phyloP scores from a whole-genome alignment of 768 basidiomycete genomes.

The Brasilioporus rufonigricans region DNA sequence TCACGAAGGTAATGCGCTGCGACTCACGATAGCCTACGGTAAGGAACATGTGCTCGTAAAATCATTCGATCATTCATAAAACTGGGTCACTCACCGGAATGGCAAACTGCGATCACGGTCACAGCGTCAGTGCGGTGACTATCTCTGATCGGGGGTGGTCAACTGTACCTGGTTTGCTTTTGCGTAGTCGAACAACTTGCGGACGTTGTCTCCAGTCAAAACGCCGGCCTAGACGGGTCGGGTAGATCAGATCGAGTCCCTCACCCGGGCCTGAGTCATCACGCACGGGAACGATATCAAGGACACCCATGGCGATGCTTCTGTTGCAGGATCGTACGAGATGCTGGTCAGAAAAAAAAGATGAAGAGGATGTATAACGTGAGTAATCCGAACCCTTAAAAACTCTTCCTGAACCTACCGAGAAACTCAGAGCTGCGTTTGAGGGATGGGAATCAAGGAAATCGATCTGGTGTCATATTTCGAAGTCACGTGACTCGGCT shows the following conservation, averaged over 20 bases:
- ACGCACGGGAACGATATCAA: slow-evolving; percentile 82
- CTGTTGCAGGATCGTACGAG: slow-evolving; percentile 7
- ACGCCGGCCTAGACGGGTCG: slow-evolving; percentile 71
- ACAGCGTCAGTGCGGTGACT: slow-evolving; percentile 1
- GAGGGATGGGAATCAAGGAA: background rate
- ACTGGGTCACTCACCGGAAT: slow-evolving; percentile 63
- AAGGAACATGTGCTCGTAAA: background rate
- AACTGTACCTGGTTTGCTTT: slow-evolving; percentile 73
- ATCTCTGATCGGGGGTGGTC: background rate
- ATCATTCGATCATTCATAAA: background rate
- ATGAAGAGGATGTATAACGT: background rate
- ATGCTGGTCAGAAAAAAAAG: slow-evolving; percentile 6
- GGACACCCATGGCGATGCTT: slow-evolving; percentile 60
- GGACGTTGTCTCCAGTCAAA: slow-evolving; percentile 90
- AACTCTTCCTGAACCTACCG: slow-evolving; percentile 10
- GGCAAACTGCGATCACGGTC: slow-evolving; percentile 54
- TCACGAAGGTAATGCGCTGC: background rate
- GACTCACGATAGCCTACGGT: slow-evolving; percentile 74
- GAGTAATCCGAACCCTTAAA: slow-evolving; percentile 3
- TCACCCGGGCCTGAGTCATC: background rate
- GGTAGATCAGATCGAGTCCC: slow-evolving; percentile 2
- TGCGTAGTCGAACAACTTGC: slow-evolving; percentile 95
- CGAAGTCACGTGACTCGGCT: background rate
- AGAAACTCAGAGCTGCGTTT: background rate
- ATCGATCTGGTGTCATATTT: background rate